phyloP scores from a whole-genome alignment of 2,329 filamentous ascomycete species.

The Colletotrichum echinochloae region DNA sequence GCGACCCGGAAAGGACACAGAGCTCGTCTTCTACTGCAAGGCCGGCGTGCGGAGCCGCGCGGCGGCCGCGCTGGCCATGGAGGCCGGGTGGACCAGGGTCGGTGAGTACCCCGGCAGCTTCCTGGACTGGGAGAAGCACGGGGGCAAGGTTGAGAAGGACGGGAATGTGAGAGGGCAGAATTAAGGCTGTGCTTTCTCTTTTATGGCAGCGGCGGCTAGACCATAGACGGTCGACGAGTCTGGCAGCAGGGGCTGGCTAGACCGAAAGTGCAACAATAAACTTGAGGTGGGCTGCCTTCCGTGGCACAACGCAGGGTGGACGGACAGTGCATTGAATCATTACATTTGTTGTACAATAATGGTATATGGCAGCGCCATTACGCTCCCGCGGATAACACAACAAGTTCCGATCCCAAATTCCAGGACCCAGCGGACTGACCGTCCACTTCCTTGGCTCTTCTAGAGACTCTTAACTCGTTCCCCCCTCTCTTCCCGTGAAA shows the following conservation, averaged over 20 bases:
- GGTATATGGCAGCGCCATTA: constrained; percentile 16
- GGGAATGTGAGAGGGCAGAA: constrained; percentile 17
- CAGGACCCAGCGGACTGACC: background rate
- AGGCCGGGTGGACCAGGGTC: constrained; percentile 79
- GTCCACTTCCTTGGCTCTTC: constrained; percentile 1
- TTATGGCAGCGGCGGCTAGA: background rate
- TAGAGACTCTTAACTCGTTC: background rate
- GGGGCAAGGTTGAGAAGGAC: constrained; percentile 68
- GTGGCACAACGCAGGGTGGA: background rate
- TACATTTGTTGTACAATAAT: constrained; percentile 36
- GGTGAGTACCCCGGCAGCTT: constrained; percentile 82
- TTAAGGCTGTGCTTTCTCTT: background rate
- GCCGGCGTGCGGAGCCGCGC: constrained; percentile 85
- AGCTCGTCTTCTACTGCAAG: constrained; percentile 92
- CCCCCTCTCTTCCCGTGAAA: background rate
- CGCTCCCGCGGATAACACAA: constrained; percentile 8
- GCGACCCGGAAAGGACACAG: constrained; percentile 67
- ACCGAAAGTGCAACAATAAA: background rate
- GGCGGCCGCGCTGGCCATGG: constrained; percentile 80
- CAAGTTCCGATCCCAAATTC: background rate
- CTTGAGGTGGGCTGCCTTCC: background rate
- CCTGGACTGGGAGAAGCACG: constrained; percentile 83
- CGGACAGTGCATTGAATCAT: constrained; percentile 25
- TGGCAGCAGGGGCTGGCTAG: background rate
- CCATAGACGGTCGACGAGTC: background rate